These are phyloP conservation scores for Pistacia vera DNA, from an alignment of 345 rosid species.

Conservation along the genomic window DNA sequence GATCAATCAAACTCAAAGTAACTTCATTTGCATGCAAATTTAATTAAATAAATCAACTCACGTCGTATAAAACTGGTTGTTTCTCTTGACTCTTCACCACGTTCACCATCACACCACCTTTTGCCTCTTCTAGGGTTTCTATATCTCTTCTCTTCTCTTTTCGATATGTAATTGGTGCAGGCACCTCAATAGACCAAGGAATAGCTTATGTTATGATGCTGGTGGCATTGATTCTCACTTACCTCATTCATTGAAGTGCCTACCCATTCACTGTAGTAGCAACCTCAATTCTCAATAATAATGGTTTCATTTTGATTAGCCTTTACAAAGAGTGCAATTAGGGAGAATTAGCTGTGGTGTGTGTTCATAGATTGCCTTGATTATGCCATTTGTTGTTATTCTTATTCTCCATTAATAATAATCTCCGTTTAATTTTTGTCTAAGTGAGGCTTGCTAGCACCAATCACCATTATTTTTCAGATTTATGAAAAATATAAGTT, in stretches of 20 bases:
- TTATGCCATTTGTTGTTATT: too few relatives aligned
- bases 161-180: slow-evolving; percentile 29
- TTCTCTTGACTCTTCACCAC: not conserved
- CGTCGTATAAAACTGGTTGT: not conserved
- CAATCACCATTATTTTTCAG: too few relatives aligned
- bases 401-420: too few relatives aligned
- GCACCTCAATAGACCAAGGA: slow-evolving; percentile 83
- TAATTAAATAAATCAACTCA: not conserved
- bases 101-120: not conserved
- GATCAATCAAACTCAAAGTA: not conserved
- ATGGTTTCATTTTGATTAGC: too few relatives aligned
- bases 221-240: slow-evolving; percentile 86
- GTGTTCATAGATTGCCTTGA: too few relatives aligned
- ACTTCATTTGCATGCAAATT: slow-evolving; percentile 11
- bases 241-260: slow-evolving; percentile 57
- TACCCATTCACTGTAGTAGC: not conserved
- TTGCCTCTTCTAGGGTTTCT: slow-evolving; percentile 22
- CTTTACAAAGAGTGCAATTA: too few relatives aligned
- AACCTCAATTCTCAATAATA: too few relatives aligned
- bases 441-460: too few relatives aligned
- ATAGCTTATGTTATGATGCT: slow-evolving; percentile 81
- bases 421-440: too few relatives aligned
- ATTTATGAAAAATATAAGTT: too few relatives aligned
- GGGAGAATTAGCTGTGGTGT: too few relatives aligned
- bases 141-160: slow-evolving; percentile 21